These are phyloP conservation scores for Dicorynia guianensis DNA, from an alignment of 306 rosid genomes.

Conservation along the genomic window DNA sequence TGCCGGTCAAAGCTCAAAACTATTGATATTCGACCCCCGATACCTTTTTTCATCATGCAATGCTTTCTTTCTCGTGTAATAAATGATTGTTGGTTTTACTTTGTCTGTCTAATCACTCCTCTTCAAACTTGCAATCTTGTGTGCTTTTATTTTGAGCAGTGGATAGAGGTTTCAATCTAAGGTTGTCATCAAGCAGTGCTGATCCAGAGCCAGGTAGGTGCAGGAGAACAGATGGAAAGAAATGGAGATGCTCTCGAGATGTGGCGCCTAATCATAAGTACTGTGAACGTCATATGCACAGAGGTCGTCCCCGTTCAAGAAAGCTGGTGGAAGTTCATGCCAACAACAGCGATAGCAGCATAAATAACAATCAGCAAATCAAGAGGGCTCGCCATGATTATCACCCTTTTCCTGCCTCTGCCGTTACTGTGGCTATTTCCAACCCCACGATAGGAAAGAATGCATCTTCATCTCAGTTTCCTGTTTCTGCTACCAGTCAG, in stretches of 20 bases:
- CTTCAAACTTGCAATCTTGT: constrained; percentile 34
- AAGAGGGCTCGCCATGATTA: constrained; percentile 64
- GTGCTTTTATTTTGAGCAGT: constrained; percentile 35
- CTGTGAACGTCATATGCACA: constrained; percentile 87
- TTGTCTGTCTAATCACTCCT: constrained; percentile 13
- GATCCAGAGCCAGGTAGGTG: constrained; percentile 86
- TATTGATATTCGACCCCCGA: constrained; percentile 35
- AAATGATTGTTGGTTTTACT: constrained; percentile 21
- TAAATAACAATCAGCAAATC: constrained; percentile 24
- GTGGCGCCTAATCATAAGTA: constrained; percentile 80
- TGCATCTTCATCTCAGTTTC: constrained; percentile 54
- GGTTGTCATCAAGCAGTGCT: constrained; percentile 54
- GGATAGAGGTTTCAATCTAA: constrained; percentile 60
- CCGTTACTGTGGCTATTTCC: constrained; percentile 39
- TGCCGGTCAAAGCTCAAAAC: constrained; percentile 15
- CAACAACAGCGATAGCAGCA: constrained; percentile 22
- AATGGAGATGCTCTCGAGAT: constrained; percentile 89
- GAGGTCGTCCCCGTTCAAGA: constrained; percentile 99
- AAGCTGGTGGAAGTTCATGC: constrained; percentile 89
- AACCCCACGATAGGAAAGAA: constrained; percentile 41
- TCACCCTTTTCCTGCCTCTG: constrained; percentile 39
- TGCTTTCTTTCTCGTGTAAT: constrained; percentile 12
- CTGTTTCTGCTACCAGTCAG: constrained; percentile 41
- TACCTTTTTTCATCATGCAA: constrained; percentile 36
- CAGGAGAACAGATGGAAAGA: constrained; percentile 83